Conservation (phyloP, 1,284 basidiomycete species). For the Boletus smithii region DNA sequence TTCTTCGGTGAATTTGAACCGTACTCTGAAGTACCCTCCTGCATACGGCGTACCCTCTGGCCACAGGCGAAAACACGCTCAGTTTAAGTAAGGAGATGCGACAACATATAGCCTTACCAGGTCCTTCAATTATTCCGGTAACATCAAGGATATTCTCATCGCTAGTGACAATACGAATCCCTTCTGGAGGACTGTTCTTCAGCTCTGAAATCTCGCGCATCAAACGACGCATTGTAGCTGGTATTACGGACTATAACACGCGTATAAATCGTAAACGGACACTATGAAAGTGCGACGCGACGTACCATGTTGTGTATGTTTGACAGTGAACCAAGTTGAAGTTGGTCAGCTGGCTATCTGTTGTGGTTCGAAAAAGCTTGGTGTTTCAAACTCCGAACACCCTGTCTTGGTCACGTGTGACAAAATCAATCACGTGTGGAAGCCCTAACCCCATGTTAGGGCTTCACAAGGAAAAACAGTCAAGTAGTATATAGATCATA, state of each 20-base stretch:
- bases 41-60: constrained; percentile 88
- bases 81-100: constrained; percentile 14
- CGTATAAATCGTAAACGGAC: background rate
- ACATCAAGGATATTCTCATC: constrained; percentile 86
- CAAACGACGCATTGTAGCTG: constrained; percentile 67
- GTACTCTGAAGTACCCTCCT: constrained; percentile 86
- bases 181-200: constrained; percentile 79
- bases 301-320: constrained; percentile 25
- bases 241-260: constrained; percentile 40
- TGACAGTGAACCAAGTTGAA: constrained; percentile 7
- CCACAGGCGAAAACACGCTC: constrained; percentile 12
- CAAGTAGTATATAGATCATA: constrained; percentile 11
- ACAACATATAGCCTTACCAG: constrained; percentile 49
- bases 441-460: constrained; percentile 14
- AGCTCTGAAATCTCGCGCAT: constrained; percentile 82
- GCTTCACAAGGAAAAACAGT: background rate
- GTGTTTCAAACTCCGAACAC: constrained; percentile 28
- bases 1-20: constrained; percentile 85
- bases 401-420: constrained; percentile 26
- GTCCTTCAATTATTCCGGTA: constrained; percentile 75
- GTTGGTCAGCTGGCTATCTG: constrained; percentile 18
- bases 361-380: constrained; percentile 26
- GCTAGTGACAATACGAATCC: constrained; percentile 77
- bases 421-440: constrained; percentile 30
- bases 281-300: background rate